phyloP scores from a whole-genome alignment of 2,329 filamentous ascomycete species.

The Thielaviopsis punctulata region DNA sequence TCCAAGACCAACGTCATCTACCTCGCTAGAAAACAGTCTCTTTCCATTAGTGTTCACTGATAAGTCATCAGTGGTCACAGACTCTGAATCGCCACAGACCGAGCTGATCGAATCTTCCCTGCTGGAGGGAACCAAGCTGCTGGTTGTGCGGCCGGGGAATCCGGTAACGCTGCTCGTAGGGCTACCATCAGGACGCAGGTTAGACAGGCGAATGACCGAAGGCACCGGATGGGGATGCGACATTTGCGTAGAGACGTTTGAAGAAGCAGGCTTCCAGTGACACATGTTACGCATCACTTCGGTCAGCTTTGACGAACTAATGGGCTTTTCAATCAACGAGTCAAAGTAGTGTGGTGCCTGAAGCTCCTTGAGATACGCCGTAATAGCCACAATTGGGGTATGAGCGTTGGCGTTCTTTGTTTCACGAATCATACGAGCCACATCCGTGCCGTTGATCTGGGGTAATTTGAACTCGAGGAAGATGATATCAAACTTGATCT shows the following conservation, averaged over 20 bases:
- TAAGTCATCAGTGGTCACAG: conserved; percentile 59
- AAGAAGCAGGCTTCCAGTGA: conserved; percentile 71
- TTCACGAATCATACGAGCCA: conserved; percentile 93
- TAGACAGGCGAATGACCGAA: conserved; percentile 48
- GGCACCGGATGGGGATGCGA: conserved; percentile 44
- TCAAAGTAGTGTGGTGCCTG: conserved; percentile 94
- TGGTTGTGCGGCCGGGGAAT: conserved; percentile 51
- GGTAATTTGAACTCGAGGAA: conserved; percentile 95
- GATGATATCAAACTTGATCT: conserved; percentile 97
- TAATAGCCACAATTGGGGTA: conserved; percentile 91
- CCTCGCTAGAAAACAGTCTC: conserved; percentile 45
- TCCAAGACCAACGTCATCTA: conserved; percentile 61
- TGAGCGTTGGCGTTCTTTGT: conserved; percentile 89
- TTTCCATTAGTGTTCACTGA: conserved; percentile 60
- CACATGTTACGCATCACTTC: conserved; percentile 79
- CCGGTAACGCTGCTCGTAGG: conserved; percentile 47
- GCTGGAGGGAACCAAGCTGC: conserved; percentile 63
- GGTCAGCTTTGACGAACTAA: conserved; percentile 76
- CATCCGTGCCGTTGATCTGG: conserved; percentile 85
- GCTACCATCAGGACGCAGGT: conserved; percentile 54
- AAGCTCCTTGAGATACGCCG: conserved; percentile 92
- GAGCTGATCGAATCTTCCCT: conserved; percentile 81
- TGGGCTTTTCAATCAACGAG: conserved; percentile 87
- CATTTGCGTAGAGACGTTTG: conserved; percentile 27
- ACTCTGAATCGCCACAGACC: conserved; percentile 74